A percentile compares a stretch with the other conserved stretches of the same genome.
Conservation (phyloP, 345 rosid genomes). For the Lepidium didymum region DNA sequence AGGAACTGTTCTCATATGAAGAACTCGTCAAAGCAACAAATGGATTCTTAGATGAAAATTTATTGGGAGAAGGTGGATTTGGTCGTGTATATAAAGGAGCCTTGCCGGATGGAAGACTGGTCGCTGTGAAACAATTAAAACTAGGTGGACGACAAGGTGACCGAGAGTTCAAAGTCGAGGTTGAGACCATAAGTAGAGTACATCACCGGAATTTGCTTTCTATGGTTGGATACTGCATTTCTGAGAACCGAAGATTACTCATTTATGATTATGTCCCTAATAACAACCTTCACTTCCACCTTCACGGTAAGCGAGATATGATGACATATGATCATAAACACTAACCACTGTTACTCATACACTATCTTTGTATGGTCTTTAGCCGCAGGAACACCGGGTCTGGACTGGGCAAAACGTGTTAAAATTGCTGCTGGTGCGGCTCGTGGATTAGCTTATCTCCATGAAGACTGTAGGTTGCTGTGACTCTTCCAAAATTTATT, state of each 20-base stretch:
- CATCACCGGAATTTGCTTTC: slow-evolving; percentile 97
- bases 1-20: slow-evolving; percentile 61
- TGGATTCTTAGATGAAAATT: slow-evolving; percentile 67
- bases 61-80: slow-evolving; percentile 95
- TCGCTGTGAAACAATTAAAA: slow-evolving; percentile 85
- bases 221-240: slow-evolving; percentile 88
- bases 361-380: slow-evolving; percentile 11
- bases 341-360: neutral
- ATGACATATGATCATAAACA: neutral
- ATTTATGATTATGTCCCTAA: slow-evolving; percentile 82
- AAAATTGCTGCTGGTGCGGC: slow-evolving; percentile 91
- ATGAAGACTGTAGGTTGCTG: slow-evolving; percentile 79
- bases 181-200: slow-evolving; percentile 84
- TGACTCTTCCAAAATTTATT: neutral
- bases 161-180: slow-evolving; percentile 89
- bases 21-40: slow-evolving; percentile 66
- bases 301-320: slow-evolving; percentile 56
- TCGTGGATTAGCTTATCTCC: slow-evolving; percentile 96
- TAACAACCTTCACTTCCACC: slow-evolving; percentile 84
- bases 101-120: slow-evolving; percentile 77
- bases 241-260: slow-evolving; percentile 69
- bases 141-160: slow-evolving; percentile 88
- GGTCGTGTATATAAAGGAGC: slow-evolving; percentile 80
- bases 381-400: slow-evolving; percentile 54
- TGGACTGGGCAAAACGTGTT: slow-evolving; percentile 75